Base-by-base conservation (phyloP, 225 moss, liverwort and hornwort genomes). In the Sphagnum contortum region DNA sequence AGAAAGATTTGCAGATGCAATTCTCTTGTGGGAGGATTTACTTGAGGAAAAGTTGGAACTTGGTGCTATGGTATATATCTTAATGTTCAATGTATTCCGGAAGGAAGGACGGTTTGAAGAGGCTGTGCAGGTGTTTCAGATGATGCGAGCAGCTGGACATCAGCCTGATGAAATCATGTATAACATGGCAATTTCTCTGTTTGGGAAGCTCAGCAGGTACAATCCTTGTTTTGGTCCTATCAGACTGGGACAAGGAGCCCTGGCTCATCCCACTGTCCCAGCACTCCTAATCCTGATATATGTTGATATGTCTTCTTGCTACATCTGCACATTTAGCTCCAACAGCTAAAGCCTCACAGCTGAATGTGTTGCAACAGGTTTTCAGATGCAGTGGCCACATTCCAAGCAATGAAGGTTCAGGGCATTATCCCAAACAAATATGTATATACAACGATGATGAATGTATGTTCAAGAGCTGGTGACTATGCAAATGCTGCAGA, bases 401-500 rank as follows among this genome's bases (percentile, higher is more conserved):
- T 84, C 61, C 69, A 74, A 59, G 77, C 73, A 11, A 87, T 98
- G 84, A 85, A 89, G 79, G 75, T 67, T 60, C 91, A 89, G 69
- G 98, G 89, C 55, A 70, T 89, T 47, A 61, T 76, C 9, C 87
- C 92, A 46, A 91, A 87, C n/a, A 93, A 89, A 57, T 91, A 81
- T 66, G 81, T 91, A 3, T 86, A 84, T 66, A 81, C 93, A 58
- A 83, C 87, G 8, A 89, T 98, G 93, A 98, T 98, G 75, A 91
- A 76, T 58, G 81, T 98, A 11, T 93, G 89, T 70, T 91, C 85
- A 59, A 91, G 80, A 83, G 93, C 91, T 59, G 88, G 89, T 64
- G 83, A 76, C 9, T 98, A 76, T 64, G 67, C 76, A 67, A 87
- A 75, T 60, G 93, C 89, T 48, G 91, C 93, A 14, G 85, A 83